phyloP scores from a whole-genome alignment of 305 asterid genomes.

The Withania somnifera region DNA sequence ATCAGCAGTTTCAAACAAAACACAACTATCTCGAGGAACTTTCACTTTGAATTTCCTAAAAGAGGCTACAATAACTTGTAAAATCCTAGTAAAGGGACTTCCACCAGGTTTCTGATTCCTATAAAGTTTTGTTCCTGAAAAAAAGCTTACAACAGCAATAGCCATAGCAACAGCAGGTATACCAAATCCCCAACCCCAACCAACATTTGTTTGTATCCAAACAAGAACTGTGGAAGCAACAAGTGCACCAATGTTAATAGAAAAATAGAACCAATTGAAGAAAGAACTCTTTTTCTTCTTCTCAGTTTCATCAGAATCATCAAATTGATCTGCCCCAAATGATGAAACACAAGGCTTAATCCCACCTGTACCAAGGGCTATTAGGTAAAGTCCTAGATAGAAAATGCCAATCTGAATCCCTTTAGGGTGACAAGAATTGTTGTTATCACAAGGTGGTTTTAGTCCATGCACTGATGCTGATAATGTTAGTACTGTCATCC shows the following conservation, averaged over 20 bases:
- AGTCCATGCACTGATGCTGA: constrained; percentile 40
- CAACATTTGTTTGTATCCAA: constrained; percentile 24
- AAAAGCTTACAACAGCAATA: constrained; percentile 18
- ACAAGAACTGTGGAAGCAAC: constrained; percentile 22
- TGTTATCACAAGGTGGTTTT: constrained; percentile 29
- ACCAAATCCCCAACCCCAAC: constrained; percentile 32
- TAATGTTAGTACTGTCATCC: constrained; percentile 50
- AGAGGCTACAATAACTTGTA: constrained; percentile 23
- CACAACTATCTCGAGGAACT: constrained; percentile 7
- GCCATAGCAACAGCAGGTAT: constrained; percentile 30
- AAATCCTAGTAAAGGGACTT: constrained; percentile 27
- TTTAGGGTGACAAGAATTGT: constrained; percentile 26
- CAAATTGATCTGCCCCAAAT: constrained; percentile 45
- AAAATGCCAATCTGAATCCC: constrained; percentile 13
- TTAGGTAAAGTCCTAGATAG: constrained; percentile 28
- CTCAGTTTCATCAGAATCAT: constrained; percentile 19
- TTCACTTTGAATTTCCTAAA: constrained; percentile 13
- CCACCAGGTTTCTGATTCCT: constrained; percentile 29
- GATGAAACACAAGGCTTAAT: constrained; percentile 44
- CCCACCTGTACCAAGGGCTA: constrained; percentile 48
- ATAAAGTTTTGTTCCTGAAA: constrained; percentile 16
- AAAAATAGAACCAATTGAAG: constrained; percentile 30
- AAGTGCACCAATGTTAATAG: constrained; percentile 26
- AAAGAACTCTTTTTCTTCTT: constrained; percentile 18
- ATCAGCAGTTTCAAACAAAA: constrained; percentile 13